phyloP scores from a whole-genome alignment of 2,329 filamentous ascomycete genomes.

The Colletotrichum tabaci region DNA sequence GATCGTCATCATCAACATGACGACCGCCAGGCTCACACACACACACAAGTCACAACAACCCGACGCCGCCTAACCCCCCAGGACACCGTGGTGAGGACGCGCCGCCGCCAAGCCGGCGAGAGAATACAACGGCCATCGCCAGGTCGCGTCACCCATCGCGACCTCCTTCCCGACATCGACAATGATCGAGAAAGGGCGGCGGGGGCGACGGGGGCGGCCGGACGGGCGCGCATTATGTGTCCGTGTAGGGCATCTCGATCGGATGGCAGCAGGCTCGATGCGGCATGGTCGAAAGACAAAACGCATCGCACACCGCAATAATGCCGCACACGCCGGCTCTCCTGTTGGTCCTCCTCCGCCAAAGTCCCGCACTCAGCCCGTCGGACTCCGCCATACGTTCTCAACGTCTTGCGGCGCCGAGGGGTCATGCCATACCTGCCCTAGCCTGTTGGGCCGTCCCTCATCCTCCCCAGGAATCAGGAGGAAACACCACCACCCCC shows the following conservation, averaged over 20 bases:
- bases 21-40: too few relatives aligned
- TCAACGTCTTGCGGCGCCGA: neutral
- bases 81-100: too few relatives aligned
- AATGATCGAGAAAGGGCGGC: neutral
- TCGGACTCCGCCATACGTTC: neutral
- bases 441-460: neutral
- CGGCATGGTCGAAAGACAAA: neutral
- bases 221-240: neutral
- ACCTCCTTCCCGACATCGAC: neutral
- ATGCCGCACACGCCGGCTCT: too few relatives aligned
- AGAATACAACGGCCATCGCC: neutral
- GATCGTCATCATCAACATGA: too few relatives aligned
- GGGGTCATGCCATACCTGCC: neutral
- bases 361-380: neutral
- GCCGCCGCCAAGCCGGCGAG: too few relatives aligned
- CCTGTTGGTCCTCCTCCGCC: neutral
- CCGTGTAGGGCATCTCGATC: conserved; percentile 5
- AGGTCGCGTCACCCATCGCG: neutral
- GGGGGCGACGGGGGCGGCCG: neutral
- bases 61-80: too few relatives aligned
- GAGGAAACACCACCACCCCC: neutral
- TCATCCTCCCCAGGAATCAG: neutral
- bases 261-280: conserved; percentile 6
- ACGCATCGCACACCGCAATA: neutral
- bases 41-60: too few relatives aligned